Base-by-base conservation (phyloP, 805 yeast genomes). In the Kuraishia capsulata region DNA sequence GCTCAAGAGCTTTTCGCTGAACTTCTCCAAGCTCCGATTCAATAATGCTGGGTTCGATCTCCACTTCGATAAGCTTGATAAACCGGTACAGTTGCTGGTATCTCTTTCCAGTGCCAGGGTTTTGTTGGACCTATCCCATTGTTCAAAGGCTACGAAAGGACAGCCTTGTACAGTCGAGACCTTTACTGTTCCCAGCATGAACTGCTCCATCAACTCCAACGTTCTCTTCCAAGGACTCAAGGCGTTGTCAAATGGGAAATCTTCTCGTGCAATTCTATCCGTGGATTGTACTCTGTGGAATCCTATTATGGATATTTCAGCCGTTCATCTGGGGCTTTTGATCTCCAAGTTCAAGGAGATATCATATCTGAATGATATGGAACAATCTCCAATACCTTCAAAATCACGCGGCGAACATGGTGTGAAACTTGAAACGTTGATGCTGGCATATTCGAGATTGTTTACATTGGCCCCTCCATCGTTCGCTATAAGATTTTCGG, bases 31-130 rank as follows among this genome's bases (percentile, higher is more conserved):
- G 13, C 33, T 55, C 10, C 41, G 38, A 28, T 35, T 39, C 4
- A 49, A 45, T 34, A 50, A 52, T 41, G 61, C 76, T 2, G 78
- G 79, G 2, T 73, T 56, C 44, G 73, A 71, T 30, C 46, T 73
- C 10, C 41, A 56, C 14, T 73, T 62, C 39, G 51, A 52, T 3
- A 56, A 58, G 24, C 51, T 54, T 4, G 77, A 72, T 39, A 56
- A 52, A 16, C 78, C 78, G 2, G 48, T 62, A 20, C 67, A 64
- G 36, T 39, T 60, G 20, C 54, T 64, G 9, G 28, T 57, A 6
- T 61, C 67, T 6, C 37, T 67, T n/a, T 56, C 71, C 14, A 62
- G 66, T 13, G 42, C 65, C 1, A 56, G 57, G 2, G 30, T 65
- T 4, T 32, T 44, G 1, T 25, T 57, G 33, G 54, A 56, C 35